These are phyloP conservation scores for Leccinum glutinopallens DNA, from an alignment of 1,284 basidiomycete species.

Conservation along the genomic window DNA sequence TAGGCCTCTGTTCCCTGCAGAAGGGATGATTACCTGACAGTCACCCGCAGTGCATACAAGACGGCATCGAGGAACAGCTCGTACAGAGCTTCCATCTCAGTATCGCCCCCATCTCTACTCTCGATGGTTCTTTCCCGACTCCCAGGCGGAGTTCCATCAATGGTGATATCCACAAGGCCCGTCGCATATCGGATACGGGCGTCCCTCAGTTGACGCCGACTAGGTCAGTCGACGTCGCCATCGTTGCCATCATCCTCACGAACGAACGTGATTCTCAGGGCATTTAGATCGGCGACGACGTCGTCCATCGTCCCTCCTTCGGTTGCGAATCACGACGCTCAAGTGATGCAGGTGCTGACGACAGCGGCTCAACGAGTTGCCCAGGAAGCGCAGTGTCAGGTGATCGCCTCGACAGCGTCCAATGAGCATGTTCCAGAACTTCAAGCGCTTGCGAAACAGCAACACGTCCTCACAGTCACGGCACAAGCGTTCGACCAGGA, in stretches of 20 bases:
- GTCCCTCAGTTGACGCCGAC: constrained; percentile 40
- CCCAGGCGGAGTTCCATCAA: constrained; percentile 63
- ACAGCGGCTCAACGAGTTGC: constrained; percentile 74
- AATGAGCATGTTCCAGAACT: constrained; percentile 52
- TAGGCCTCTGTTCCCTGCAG: constrained; percentile 37
- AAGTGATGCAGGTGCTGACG: constrained; percentile 75
- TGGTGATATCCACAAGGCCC: constrained; percentile 48
- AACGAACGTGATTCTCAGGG: constrained; percentile 17
- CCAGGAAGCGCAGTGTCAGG: constrained; percentile 69
- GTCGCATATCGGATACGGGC: constrained; percentile 63
- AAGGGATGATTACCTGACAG: constrained; percentile 17
- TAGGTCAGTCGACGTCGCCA: constrained; percentile 33
- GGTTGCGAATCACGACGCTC: constrained; percentile 48
- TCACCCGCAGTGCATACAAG: constrained; percentile 60
- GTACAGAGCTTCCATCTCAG: constrained; percentile 67
- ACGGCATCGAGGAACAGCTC: constrained; percentile 70
- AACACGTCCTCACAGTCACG: constrained; percentile 75
- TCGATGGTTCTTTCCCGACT: constrained; percentile 60
- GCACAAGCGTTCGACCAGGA: constrained; percentile 75
- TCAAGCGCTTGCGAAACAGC: constrained; percentile 74
- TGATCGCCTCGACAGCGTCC: constrained; percentile 50
- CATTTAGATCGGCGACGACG: constrained; percentile 30
- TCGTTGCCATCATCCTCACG: constrained; percentile 12
- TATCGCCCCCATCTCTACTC: constrained; percentile 69
- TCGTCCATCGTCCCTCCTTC: constrained; percentile 26